Conservation (phyloP, 1,139 yeast genomes). For the Diutina siamensis region DNA sequence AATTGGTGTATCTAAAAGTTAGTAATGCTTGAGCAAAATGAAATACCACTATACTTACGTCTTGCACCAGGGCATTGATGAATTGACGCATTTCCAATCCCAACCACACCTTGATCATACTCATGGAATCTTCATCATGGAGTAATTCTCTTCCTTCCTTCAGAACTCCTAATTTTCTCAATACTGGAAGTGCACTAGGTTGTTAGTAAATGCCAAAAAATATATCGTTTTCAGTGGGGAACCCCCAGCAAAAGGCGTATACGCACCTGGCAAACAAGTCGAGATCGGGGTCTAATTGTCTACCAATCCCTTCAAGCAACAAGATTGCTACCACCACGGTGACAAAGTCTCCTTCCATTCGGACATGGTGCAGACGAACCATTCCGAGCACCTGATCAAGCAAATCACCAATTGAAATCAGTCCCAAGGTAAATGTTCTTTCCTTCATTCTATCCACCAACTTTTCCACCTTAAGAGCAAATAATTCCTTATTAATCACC, state of each 20-base stretch:
- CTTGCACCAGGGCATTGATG: conserved; percentile 75
- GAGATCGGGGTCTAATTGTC: conserved; percentile 84
- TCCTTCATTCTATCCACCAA: conserved; percentile 72
- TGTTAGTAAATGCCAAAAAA: conserved; percentile 17
- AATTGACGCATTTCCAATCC: conserved; percentile 84
- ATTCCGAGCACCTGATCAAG: conserved; percentile 76
- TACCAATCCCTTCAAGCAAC: conserved; percentile 85
- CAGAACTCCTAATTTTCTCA: conserved; percentile 68
- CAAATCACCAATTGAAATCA: conserved; percentile 84
- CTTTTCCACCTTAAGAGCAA: conserved; percentile 78
- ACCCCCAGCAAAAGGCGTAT: conserved; percentile 50
- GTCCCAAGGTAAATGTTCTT: conserved; percentile 86
- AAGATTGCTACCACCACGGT: conserved; percentile 88
- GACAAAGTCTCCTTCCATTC: conserved; percentile 96
- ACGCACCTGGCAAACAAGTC: conserved; percentile 93
- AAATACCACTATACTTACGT: conserved; percentile 32
- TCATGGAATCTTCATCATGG: conserved; percentile 47
- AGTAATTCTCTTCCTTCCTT: conserved; percentile 54
- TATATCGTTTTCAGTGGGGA: conserved; percentile 31
- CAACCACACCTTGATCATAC: conserved; percentile 86
- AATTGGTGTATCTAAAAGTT: conserved; percentile 31
- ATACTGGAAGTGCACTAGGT: conserved; percentile 70
- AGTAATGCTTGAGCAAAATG: conserved; percentile 13
- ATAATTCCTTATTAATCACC: conserved; percentile 70
- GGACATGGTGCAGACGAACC: conserved; percentile 90